Conservation (phyloP, 169 alveolate species). For the Cryptosporidium parvum region DNA sequence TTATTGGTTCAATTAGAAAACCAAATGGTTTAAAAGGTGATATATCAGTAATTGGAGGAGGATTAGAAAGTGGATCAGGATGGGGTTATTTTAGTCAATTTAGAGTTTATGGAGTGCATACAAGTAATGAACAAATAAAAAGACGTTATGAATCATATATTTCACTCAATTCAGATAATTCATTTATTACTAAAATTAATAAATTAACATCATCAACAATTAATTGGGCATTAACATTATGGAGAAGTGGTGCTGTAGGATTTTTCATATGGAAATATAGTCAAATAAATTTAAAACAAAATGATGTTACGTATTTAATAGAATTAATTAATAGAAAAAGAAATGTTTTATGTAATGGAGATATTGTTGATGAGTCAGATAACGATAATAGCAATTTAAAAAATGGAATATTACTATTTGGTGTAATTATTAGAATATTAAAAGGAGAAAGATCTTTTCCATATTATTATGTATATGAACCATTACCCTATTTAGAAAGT, state of each 20-base stretch:
- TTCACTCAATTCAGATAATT: constrained; percentile 36
- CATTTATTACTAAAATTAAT: constrained; percentile 65
- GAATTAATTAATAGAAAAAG: constrained; percentile 66
- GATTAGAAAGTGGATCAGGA: constrained; percentile 68
- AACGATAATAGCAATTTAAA: background rate
- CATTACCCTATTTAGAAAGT: constrained; percentile 59
- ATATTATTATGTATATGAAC: constrained; percentile 75
- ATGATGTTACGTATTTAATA: constrained; percentile 62
- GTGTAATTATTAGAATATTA: constrained; percentile 64
- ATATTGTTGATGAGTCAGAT: constrained; percentile 30
- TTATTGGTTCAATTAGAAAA: constrained; percentile 64
- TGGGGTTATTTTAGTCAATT: constrained; percentile 76
- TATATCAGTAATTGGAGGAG: constrained; percentile 65
- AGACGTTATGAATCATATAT: constrained; percentile 66
- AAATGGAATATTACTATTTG: constrained; percentile 66
- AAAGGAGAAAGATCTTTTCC: constrained; percentile 76
- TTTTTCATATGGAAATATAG: constrained; percentile 73
- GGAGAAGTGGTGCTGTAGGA: constrained; percentile 75
- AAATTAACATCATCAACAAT: constrained; percentile 42
- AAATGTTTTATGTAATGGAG: constrained; percentile 34
- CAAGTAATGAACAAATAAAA: constrained; percentile 69
- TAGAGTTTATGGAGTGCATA: constrained; percentile 57
- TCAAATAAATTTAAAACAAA: constrained; percentile 37
- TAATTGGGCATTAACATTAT: constrained; percentile 71
- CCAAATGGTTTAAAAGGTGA: constrained; percentile 73